Evolutionary conservation across 2,329 filamentous ascomycete species (phyloP).

Genomic region (Xylariaceae sp.): DNA sequence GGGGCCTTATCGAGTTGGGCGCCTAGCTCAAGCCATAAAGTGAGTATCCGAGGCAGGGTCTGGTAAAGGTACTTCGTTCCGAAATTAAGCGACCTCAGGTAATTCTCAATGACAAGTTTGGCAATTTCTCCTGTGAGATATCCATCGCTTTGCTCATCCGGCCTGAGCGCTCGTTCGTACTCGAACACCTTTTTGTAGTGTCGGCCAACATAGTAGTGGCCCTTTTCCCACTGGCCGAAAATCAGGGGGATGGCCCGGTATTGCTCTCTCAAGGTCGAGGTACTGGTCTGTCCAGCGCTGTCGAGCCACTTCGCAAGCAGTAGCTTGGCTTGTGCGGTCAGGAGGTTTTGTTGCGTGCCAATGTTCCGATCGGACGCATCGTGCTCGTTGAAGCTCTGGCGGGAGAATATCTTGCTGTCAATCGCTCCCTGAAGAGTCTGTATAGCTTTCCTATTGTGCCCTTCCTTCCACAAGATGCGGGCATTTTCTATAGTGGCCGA

Average conservation of each 20-base stretch:
- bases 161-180: conserved; percentile 72
- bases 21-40: conserved; percentile 89
- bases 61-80: conserved; percentile 96
- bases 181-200: conserved; percentile 97
- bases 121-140: conserved; percentile 77
- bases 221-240: conserved; percentile 79
- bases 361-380: conserved; percentile 36
- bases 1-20: conserved; percentile 63
- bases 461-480: conserved; percentile 86
- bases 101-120: conserved; percentile 86
- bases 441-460: conserved; percentile 90
- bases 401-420: conserved; percentile 68
- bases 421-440: conserved; percentile 86
- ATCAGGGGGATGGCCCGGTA: conserved; percentile 78
- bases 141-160: conserved; percentile 69
- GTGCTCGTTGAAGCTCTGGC: conserved; percentile 33
- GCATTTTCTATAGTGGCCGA: conserved; percentile 93
- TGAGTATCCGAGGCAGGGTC: conserved; percentile 84
- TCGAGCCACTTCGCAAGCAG: conserved; percentile 96
- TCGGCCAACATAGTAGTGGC: conserved; percentile 92
- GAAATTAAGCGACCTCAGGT: conserved; percentile 76
- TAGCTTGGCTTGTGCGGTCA: conserved; percentile 75
- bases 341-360: conserved; percentile 49
- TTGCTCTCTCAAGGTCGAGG: conserved; percentile 68
- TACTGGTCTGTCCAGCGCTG: conserved; percentile 86